A percentile compares a stretch with the other conserved stretches of the same genome.
Conservation (phyloP, 768 basidiomycete genomes). For the Lactarius evosmus region DNA sequence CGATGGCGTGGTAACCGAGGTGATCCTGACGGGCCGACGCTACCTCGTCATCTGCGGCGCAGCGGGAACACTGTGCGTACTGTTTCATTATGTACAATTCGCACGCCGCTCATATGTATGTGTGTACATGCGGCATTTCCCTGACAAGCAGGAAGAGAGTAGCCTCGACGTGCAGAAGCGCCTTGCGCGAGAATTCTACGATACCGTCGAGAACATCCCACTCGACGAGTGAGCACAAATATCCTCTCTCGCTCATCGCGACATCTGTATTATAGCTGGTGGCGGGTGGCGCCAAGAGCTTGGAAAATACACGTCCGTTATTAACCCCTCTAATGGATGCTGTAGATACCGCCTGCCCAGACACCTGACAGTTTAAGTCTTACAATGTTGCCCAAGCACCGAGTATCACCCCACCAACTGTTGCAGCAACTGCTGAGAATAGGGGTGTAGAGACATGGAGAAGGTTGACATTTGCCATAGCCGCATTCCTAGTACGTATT, state of each 20-base stretch:
- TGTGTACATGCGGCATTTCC: background rate
- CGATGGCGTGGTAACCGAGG: constrained; percentile 56
- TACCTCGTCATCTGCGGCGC: constrained; percentile 76
- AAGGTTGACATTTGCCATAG: constrained; percentile 4
- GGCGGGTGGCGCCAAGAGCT: too few relatives aligned
- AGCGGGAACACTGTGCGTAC: constrained; percentile 51
- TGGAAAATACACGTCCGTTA: too few relatives aligned
- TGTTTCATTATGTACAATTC: background rate
- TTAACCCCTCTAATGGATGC: too few relatives aligned
- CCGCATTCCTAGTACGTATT: constrained; percentile 6
- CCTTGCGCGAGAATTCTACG: constrained; percentile 83
- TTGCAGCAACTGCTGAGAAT: constrained; percentile 21
- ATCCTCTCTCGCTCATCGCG: too few relatives aligned
- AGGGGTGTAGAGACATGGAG: constrained; percentile 7
- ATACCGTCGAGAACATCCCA: constrained; percentile 64
- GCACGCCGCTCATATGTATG: background rate
- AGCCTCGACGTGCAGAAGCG: constrained; percentile 69
- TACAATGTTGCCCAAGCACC: constrained; percentile 25
- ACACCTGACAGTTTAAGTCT: too few relatives aligned
- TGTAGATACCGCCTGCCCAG: too few relatives aligned
- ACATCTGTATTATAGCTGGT: too few relatives aligned
- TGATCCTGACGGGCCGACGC: constrained; percentile 72
- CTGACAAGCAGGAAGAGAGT: constrained; percentile 48
- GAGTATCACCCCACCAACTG: constrained; percentile 20
- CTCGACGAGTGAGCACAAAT: constrained; percentile 35